phyloP scores from a whole-genome alignment of 345 rosid genomes.

The Dipteronia dyeriana region DNA sequence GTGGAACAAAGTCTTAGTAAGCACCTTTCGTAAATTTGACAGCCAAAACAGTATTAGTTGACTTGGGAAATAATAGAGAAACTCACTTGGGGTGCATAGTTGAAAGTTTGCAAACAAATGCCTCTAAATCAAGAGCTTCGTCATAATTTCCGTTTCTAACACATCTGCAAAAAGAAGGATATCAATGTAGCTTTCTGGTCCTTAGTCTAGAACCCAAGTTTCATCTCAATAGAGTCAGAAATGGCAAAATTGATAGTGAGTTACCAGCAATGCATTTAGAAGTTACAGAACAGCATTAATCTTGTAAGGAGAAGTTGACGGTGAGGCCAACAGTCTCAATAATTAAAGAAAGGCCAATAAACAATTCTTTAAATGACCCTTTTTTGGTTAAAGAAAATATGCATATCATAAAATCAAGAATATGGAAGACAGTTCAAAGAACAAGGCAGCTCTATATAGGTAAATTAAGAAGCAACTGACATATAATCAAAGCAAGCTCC shows the following conservation, averaged over 20 bases:
- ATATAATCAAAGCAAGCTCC: background rate
- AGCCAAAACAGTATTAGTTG: background rate
- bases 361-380: background rate
- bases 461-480: background rate
- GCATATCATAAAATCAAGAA: background rate
- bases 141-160: constrained; percentile 97
- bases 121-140: constrained; percentile 96
- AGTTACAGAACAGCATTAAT: background rate
- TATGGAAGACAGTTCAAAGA: background rate
- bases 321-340: background rate
- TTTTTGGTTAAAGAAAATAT: background rate
- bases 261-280: background rate
- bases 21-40: constrained; percentile 20
- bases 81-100: constrained; percentile 99
- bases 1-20: constrained; percentile 20
- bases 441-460: background rate
- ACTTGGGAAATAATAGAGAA: constrained; percentile 17
- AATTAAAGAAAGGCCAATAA: background rate
- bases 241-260: background rate
- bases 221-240: background rate
- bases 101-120: constrained; percentile 83
- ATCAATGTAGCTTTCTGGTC: constrained; percentile 7
- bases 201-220: background rate
- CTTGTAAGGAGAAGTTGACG: background rate
- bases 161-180: constrained; percentile 59